These are phyloP conservation scores for Vanrija sp. DNA, from an alignment of 1,284 basidiomycete genomes.

Conservation along the genomic window DNA sequence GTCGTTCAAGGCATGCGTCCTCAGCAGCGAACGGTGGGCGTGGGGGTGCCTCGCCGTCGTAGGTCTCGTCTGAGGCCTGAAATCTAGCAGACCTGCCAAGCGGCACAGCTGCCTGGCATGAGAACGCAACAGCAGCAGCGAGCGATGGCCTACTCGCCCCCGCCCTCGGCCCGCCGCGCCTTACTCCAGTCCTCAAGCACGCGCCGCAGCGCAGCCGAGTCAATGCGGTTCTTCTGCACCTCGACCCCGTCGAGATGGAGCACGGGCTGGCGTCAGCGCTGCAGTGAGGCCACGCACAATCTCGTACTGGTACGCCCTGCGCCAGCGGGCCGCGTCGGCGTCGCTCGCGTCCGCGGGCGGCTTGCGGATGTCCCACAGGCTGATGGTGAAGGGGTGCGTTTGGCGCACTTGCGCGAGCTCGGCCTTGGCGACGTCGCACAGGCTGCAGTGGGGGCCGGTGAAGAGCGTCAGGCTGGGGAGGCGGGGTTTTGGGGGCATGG, in stretches of 20 bases:
- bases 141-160: not conserved
- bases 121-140: too few species aligned
- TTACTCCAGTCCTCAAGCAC: constrained; percentile 37
- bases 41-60: too few species aligned
- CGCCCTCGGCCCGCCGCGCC: constrained; percentile 2
- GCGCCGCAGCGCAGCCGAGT: constrained; percentile 26
- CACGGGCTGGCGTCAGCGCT: constrained; percentile 34
- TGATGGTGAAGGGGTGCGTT: constrained; percentile 41
- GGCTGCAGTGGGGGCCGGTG: constrained; percentile 47
- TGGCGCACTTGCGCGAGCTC: constrained; percentile 33
- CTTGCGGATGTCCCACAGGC: constrained; percentile 43
- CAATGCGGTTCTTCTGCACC: constrained; percentile 46
- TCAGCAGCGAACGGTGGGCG: too few species aligned
- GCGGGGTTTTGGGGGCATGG: constrained; percentile 35
- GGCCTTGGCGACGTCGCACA: constrained; percentile 46
- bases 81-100: too few species aligned
- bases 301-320: constrained; percentile 46
- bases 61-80: too few species aligned
- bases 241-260: constrained; percentile 41
- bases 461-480: constrained; percentile 44
- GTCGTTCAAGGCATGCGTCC: too few species aligned
- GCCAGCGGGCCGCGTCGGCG: constrained; percentile 40
- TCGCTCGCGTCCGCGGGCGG: constrained; percentile 32
- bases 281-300: constrained; percentile 28
- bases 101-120: too few species aligned